phyloP scores from a whole-genome alignment of 2,329 filamentous ascomycete genomes.

The Hypoxylon sp. region DNA sequence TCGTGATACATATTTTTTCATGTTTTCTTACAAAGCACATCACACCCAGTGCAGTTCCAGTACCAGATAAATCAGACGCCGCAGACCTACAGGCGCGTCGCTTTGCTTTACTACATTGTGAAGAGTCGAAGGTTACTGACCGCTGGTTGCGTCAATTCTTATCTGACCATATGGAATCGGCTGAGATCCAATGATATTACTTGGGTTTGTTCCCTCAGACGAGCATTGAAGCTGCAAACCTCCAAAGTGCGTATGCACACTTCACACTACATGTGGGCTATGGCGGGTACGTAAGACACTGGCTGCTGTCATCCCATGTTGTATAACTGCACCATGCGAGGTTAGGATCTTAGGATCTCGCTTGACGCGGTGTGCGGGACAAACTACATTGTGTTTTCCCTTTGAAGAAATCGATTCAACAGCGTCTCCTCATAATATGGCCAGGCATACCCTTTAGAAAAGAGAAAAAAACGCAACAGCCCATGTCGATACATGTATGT shows the following conservation, averaged over 20 bases:
- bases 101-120: not conserved
- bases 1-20: constrained; percentile 16
- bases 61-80: constrained; percentile 7
- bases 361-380: constrained; percentile 12
- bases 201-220: constrained; percentile 16
- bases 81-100: not conserved
- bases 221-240: constrained; percentile 27
- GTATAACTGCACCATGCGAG: not conserved
- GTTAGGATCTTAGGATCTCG: constrained; percentile 2
- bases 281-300: constrained; percentile 5
- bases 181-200: constrained; percentile 14
- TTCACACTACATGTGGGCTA: not conserved
- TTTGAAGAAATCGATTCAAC: not conserved
- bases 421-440: constrained; percentile 6
- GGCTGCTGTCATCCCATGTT: constrained; percentile 37
- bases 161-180: constrained; percentile 7
- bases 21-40: constrained; percentile 7
- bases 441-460: not conserved
- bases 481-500: not conserved
- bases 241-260: constrained; percentile 9
- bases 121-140: not conserved
- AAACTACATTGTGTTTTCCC: constrained; percentile 16
- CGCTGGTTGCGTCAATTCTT: constrained; percentile 6
- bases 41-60: not conserved
- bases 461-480: not conserved